These are phyloP conservation scores for Medicago ruthenica DNA, from an alignment of 306 rosid species.

Conservation along the genomic window DNA sequence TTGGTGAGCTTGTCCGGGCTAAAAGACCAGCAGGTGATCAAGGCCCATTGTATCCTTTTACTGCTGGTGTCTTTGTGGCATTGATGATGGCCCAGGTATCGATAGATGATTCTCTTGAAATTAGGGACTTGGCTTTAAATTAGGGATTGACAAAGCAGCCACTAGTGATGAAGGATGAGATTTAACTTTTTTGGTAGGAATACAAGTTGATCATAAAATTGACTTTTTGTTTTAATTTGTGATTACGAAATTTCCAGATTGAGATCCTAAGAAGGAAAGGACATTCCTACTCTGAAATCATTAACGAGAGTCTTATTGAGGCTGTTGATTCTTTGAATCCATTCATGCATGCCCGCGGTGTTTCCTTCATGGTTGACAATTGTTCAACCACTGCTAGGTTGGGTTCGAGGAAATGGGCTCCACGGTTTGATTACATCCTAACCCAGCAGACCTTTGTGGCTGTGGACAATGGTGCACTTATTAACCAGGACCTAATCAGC, in stretches of 20 bases:
- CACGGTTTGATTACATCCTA: conserved; percentile 84
- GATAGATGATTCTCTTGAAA: background rate
- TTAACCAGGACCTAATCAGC: conserved; percentile 84
- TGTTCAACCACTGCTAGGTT: conserved; percentile 97
- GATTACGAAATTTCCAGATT: conserved; percentile 58
- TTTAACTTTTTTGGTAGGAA: background rate
- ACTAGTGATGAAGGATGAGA: background rate
- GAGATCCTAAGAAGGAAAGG: conserved; percentile 95
- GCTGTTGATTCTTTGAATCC: conserved; percentile 95
- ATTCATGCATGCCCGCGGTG: conserved; percentile 98
- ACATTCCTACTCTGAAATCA: conserved; percentile 94
- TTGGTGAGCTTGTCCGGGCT: conserved; percentile 84
- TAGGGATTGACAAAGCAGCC: background rate
- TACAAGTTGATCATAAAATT: background rate
- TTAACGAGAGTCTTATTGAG: conserved; percentile 93
- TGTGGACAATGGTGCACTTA: conserved; percentile 67
- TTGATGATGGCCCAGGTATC: conserved; percentile 98
- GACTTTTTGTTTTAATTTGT: background rate
- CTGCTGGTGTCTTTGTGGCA: conserved; percentile 98
- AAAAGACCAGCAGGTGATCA: conserved; percentile 82
- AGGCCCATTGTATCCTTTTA: conserved; percentile 85
- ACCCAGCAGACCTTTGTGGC: conserved; percentile 95
- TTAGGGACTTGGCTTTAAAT: background rate
- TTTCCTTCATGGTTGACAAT: conserved; percentile 96
- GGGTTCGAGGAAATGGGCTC: conserved; percentile 99